Base-by-base conservation (phyloP, 2,329 filamentous ascomycete genomes). In the Beauveria scarabaeidicola region DNA sequence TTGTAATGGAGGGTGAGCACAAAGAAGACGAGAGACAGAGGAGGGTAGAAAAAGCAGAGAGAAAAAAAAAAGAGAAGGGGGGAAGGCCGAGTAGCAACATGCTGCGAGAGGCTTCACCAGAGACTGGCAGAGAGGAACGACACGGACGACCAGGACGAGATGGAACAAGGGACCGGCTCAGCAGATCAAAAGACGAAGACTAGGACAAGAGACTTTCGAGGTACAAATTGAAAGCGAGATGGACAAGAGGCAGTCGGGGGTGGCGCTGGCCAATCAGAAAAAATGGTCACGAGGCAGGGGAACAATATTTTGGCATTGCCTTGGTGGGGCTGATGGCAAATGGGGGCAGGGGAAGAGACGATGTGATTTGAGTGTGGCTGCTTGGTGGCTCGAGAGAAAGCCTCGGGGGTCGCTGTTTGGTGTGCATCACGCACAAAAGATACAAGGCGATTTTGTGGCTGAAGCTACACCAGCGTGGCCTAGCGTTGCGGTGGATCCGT, bases 261-360 rank as follows among this genome's bases (percentile, higher is more conserved):
- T 65, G 67, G 64, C 38, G 60, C 65, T 55, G 68, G 64, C 72
- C 72, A 74, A 74, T 74, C 70, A 74, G 66, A 74, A 74, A 74
- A 73, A 72, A 66, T 69, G 69, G 67, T 67, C 69, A 67, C 67
- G 65, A 62, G 62, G 64, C 65, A 68, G 38, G 36, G 25, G 36
- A 65, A 65, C 66, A 69, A 71, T 69, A 67, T 70, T 72, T 69
- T 70, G 63, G 40, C n/a, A 27, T 36, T 47, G 25, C 11, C 2
- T 36, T 6, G 32, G 32, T 36, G 32, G 32, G 32, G 32, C 32
- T 36, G 17, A 7, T 10, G 40, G 15, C 9, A 4, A 19, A 43
- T 19, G 54, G 44, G 44, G 27, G 53, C 11, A 7, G 19, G 6
- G 5, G 29, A 56, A 11, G 10, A 25, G 52, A 21, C 51, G 29